phyloP scores from a whole-genome alignment of 106 monocot genomes.

The Allium fistulosum region DNA sequence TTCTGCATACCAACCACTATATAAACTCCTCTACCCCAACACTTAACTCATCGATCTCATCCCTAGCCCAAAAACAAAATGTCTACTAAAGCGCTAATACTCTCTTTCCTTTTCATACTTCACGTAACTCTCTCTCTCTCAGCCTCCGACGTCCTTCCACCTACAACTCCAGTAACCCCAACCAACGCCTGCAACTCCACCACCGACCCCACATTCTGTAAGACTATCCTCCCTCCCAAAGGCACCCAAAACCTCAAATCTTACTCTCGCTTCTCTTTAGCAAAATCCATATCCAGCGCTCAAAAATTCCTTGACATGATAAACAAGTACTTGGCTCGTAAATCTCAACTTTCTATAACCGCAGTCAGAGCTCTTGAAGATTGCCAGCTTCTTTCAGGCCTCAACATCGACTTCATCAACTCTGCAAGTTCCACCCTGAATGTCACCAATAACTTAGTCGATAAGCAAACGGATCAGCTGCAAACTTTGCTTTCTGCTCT shows the following conservation, averaged over 20 bases:
- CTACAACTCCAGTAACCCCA: conserved; percentile 10
- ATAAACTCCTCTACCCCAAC: no score
- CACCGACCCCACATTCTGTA: conserved; percentile 29
- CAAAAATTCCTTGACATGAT: conserved; percentile 17
- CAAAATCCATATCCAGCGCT: conserved; percentile 27
- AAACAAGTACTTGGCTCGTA: conserved; percentile 28
- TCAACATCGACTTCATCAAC: conserved; percentile 60
- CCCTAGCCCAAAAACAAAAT: no score
- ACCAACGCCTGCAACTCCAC: conserved; percentile 28
- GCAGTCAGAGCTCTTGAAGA: conserved; percentile 47
- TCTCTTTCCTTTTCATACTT: conserved; percentile 4
- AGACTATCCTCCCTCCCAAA: conserved; percentile 15
- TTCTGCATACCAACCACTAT: no score
- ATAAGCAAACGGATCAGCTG: conserved; percentile 32
- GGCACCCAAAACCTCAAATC: conserved; percentile 15
- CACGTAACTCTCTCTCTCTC: not conserved
- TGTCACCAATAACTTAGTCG: conserved; percentile 20
- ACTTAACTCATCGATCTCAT: no score
- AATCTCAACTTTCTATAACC: conserved; percentile 9
- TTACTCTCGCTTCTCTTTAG: conserved; percentile 34
- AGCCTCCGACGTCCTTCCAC: conserved; percentile 1
- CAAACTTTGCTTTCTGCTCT: conserved; percentile 58
- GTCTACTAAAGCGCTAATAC: not conserved
- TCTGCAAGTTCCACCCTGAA: conserved; percentile 26
- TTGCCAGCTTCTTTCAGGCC: conserved; percentile 42